phyloP scores from a whole-genome alignment of 345 rosid species.

The Trapa bicornis region DNA sequence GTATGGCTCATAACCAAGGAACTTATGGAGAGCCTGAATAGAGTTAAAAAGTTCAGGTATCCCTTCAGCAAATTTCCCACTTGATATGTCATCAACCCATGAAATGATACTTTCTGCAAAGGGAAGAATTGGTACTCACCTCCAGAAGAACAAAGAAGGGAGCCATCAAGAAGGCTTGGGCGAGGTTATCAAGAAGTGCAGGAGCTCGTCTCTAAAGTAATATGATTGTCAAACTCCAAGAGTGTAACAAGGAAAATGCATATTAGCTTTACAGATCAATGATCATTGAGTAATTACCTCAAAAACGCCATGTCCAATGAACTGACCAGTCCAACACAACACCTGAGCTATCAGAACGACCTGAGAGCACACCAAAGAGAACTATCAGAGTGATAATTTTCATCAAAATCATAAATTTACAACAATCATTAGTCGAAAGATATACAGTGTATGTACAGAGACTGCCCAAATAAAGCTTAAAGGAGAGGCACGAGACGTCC shows the following conservation, averaged over 20 bases:
- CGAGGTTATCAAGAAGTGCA: constrained; percentile 44
- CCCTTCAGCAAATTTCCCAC: neutral
- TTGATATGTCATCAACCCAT: neutral
- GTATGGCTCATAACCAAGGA: constrained; percentile 42
- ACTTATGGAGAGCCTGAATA: constrained; percentile 35
- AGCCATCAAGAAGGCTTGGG: constrained; percentile 53
- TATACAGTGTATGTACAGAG: no score
- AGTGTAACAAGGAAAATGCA: neutral
- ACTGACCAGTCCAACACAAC: constrained; percentile 54
- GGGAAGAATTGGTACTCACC: constrained; percentile 21
- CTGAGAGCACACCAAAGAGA: constrained; percentile 10
- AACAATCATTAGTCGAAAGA: no score
- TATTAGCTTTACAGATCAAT: neutral
- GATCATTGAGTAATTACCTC: constrained; percentile 29
- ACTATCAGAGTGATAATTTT: neutral
- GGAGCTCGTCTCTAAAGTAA: constrained; percentile 48
- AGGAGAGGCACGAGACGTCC: neutral
- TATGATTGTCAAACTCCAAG: neutral
- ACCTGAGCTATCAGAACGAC: constrained; percentile 43
- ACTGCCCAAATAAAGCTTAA: no score
- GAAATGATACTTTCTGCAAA: neutral
- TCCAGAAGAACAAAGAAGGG: constrained; percentile 55
- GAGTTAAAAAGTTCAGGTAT: constrained; percentile 4
- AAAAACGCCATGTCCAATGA: constrained; percentile 49
- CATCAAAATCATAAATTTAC: neutral